These are phyloP conservation scores for Schizophyllum commune DNA, from an alignment of 1,284 basidiomycete genomes.

Conservation along the genomic window DNA sequence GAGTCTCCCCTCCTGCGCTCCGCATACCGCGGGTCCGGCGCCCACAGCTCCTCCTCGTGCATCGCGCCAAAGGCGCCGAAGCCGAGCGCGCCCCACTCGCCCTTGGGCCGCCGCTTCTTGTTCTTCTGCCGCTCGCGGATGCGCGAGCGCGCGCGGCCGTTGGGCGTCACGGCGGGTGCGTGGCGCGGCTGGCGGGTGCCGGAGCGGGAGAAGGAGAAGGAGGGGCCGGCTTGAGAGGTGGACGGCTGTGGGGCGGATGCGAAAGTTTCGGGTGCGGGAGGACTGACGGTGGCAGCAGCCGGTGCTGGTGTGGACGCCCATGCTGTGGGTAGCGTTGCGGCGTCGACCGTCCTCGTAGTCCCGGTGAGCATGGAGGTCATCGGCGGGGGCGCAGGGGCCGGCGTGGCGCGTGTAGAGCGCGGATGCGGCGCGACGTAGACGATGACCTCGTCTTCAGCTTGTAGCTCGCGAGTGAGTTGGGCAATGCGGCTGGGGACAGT, in stretches of 20 bases:
- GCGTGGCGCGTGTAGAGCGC: slow-evolving; percentile 17
- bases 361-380: slow-evolving; percentile 25
- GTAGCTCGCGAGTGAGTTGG: slow-evolving; percentile 8
- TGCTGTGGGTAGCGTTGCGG: neutral
- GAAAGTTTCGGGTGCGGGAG: neutral
- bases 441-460: slow-evolving; percentile 46
- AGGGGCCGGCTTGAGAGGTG: no score
- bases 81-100: slow-evolving; percentile 5
- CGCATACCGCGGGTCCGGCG: slow-evolving; percentile 33
- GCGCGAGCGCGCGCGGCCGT: slow-evolving; percentile 9
- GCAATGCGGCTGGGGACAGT: slow-evolving; percentile 4
- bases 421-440: slow-evolving; percentile 58
- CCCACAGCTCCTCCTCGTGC: slow-evolving; percentile 42
- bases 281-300: slow-evolving; percentile 4
- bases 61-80: slow-evolving; percentile 48
- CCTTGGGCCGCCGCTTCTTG: slow-evolving; percentile 16
- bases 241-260: no score
- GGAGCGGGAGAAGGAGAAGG: slow-evolving; percentile 3
- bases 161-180: slow-evolving; percentile 8
- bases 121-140: slow-evolving; percentile 18
- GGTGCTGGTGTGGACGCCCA: neutral
- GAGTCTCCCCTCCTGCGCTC: slow-evolving; percentile 56
- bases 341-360: neutral
- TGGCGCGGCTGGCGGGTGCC: slow-evolving; percentile 4
- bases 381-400: slow-evolving; percentile 12